phyloP scores from a whole-genome alignment of 2,329 filamentous ascomycete genomes.

The Verticillium longisporum region DNA sequence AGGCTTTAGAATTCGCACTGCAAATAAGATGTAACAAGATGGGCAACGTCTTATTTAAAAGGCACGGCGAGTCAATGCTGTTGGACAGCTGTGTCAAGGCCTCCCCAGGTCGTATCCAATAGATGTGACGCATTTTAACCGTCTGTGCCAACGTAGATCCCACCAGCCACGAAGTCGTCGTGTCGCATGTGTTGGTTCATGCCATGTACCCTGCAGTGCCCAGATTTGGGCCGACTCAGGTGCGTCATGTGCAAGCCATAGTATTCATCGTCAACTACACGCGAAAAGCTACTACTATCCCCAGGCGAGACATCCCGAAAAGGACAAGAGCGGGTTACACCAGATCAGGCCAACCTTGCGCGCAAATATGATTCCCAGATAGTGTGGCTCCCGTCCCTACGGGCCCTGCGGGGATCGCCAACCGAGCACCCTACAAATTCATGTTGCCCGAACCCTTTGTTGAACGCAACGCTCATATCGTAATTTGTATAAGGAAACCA shows the following conservation, averaged over 20 bases:
- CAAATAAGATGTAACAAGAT: background rate
- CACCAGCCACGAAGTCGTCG: background rate
- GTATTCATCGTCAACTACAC: background rate
- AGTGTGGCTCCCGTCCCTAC: background rate
- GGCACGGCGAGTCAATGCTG: background rate
- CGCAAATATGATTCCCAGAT: background rate
- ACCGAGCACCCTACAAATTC: background rate
- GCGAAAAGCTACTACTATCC: background rate
- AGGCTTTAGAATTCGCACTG: background rate
- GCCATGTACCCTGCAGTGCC: background rate
- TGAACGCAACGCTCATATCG: background rate
- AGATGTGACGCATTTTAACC: background rate
- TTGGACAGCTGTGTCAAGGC: background rate
- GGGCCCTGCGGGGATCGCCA: background rate
- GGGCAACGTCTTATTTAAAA: background rate
- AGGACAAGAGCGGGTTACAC: background rate
- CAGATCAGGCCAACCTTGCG: background rate
- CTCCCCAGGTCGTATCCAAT: background rate
- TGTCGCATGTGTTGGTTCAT: background rate
- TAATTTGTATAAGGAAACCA: background rate
- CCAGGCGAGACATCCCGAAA: background rate
- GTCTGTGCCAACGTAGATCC: background rate
- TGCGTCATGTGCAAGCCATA: background rate
- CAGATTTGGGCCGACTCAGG: background rate
- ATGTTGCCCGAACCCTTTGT: background rate